Evolutionary conservation across 805 yeast genomes (phyloP), one percentile per base, ranked within the genome.

Genomic region (Monosporozyma siamensis): DNA sequence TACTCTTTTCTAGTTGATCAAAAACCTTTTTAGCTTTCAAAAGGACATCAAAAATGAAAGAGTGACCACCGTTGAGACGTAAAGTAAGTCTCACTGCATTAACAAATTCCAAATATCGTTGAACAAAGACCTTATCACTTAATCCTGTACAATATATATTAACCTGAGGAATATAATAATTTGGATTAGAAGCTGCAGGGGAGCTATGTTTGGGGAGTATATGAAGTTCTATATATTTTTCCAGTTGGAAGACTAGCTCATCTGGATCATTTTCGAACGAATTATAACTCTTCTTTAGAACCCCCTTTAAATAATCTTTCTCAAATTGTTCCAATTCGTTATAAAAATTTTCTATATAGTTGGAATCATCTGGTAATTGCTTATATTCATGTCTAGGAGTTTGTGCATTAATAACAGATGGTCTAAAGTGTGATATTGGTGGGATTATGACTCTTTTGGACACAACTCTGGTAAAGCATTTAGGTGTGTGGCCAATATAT

Each of bases 11-110:
- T 43, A 50, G 39, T 18, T 54, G 54, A 38, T 74, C 74, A 50
- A 75, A 75, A 9, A 66, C 64, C 44, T 59, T 54, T 42, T 73
- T 74, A 46, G 73, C 75, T 40, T 74, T 71, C 17, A 76, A 53
- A 34, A 80, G 53, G 1, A 80, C 65, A 51, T 80, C 87, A 51
- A 80, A 68, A 10, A 75, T 68, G 41, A 72, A 73, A 2, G 80
- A 66, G 50, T 77, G 72, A 1, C 80, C 81, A 14, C 82, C 80
- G 50, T 80, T 80, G 26, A 74, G 50, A 14, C 61, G 58, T 34
- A 74, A 56, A 26, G 78, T 64, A 44, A 67, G 52, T 49, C 66
- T 65, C 37, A 74, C 63, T 36, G 68, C 71, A 25, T 59, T 58
- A 6, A 70, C 54, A 44, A 74, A 67, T 38, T 65, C 64, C 7